Conservation (phyloP, 1,139 yeast genomes). For the Wickerhamomyces sp. region DNA sequence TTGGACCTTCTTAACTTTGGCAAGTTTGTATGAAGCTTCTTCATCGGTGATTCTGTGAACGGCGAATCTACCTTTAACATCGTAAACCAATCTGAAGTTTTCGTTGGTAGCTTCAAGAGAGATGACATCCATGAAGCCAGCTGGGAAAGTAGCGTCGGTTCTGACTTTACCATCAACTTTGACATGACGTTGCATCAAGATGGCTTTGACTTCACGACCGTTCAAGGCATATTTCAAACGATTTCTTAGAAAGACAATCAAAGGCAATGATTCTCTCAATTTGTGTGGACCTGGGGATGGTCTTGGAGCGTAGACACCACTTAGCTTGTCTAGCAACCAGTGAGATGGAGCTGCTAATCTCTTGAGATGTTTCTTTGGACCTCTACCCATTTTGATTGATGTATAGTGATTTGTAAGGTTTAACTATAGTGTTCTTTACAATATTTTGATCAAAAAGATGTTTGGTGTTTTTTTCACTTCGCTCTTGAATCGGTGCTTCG, state of each 20-base stretch:
- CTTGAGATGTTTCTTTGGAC: constrained; percentile 98
- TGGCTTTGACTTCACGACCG: constrained; percentile 99
- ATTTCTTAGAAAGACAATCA: constrained; percentile 97
- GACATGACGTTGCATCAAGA: constrained; percentile 98
- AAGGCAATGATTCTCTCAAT: constrained; percentile 98
- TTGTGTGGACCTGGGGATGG: constrained; percentile 99
- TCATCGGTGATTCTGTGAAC: constrained; percentile 99
- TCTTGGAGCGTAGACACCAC: constrained; percentile 99
- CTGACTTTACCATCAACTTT: constrained; percentile 99
- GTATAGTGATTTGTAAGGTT: too few species aligned
- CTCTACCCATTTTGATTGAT: constrained; percentile 92
- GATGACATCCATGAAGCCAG: constrained; percentile 99
- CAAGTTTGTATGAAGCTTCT: constrained; percentile 97
- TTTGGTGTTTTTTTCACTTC: too few species aligned
- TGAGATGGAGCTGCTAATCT: constrained; percentile 99
- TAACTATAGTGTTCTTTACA: too few species aligned
- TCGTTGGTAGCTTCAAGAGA: constrained; percentile 96
- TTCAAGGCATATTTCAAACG: constrained; percentile 98
- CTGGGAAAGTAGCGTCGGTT: constrained; percentile 97
- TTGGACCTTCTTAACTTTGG: constrained; percentile 96
- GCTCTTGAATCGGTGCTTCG: too few species aligned
- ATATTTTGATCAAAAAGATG: too few species aligned
- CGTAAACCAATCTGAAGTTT: constrained; percentile 98
- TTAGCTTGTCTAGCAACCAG: constrained; percentile 74
- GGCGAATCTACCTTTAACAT: constrained; percentile 97